phyloP scores from a whole-genome alignment of 805 yeast species.

The Suhomyces prunicola region DNA sequence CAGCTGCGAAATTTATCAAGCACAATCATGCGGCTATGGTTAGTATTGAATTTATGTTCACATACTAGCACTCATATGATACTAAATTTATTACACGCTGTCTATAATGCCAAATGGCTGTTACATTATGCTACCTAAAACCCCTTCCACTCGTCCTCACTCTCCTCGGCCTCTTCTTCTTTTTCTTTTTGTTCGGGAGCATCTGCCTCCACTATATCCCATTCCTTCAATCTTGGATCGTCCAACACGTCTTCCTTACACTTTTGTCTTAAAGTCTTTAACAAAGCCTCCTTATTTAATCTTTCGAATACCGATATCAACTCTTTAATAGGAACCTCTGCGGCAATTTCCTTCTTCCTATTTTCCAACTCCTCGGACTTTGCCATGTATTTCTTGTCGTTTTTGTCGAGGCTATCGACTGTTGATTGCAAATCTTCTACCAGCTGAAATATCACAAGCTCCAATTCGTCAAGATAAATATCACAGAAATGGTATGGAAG shows the following conservation, averaged over 20 bases:
- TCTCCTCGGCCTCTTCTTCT: slow-evolving; percentile 17
- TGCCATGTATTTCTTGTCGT: slow-evolving; percentile 29
- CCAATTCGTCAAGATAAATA: slow-evolving; percentile 80
- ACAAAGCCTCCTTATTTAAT: slow-evolving; percentile 45
- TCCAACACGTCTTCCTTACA: slow-evolving; percentile 62
- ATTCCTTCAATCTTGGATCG: slow-evolving; percentile 59
- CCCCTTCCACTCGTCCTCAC: slow-evolving; percentile 29
- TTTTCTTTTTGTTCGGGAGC: slow-evolving; percentile 17
- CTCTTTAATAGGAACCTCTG: slow-evolving; percentile 48
- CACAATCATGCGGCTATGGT: too few species aligned
- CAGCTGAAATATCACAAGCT: slow-evolving; percentile 54
- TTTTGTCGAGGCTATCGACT: slow-evolving; percentile 17
- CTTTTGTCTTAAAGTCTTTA: slow-evolving; percentile 64
- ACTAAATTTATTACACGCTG: background rate
- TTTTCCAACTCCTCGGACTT: slow-evolving; percentile 32
- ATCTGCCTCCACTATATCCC: slow-evolving; percentile 50
- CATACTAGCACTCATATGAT: background rate
- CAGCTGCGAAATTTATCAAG: background rate
- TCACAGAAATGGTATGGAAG: slow-evolving; percentile 84
- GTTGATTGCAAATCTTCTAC: slow-evolving; percentile 46
- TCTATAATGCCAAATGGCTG: background rate
- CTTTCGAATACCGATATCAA: slow-evolving; percentile 61
- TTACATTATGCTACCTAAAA: slow-evolving; percentile 15
- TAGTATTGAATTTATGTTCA: background rate
- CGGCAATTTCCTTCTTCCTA: slow-evolving; percentile 31